These are phyloP conservation scores for Cryptosporidium ubiquitum DNA, from an alignment of 169 alveolate species.

Conservation along the genomic window DNA sequence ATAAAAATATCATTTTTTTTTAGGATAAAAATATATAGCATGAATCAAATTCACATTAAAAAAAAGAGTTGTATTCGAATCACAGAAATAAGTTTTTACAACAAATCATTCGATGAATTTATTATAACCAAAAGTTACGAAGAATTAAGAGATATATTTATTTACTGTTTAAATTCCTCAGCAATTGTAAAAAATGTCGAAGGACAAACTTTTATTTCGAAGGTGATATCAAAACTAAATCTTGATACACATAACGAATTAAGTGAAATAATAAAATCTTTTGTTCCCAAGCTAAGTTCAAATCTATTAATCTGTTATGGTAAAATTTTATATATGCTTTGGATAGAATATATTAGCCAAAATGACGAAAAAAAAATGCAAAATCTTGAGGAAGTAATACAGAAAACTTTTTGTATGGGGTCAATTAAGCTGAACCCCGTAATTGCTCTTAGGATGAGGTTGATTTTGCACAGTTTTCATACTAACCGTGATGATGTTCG, in stretches of 20 bases:
- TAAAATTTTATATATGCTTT: slow-evolving; percentile 12
- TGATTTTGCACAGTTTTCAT: slow-evolving; percentile 43
- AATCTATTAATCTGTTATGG: slow-evolving; percentile 18
- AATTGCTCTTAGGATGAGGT: slow-evolving; percentile 56
- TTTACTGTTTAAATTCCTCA: slow-evolving; percentile 7
- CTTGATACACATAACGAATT: neutral
- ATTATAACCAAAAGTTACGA: neutral
- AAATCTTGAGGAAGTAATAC: slow-evolving; percentile 33
- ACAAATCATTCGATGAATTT: slow-evolving; percentile 4
- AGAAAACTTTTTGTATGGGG: slow-evolving; percentile 25
- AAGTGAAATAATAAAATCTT: neutral
- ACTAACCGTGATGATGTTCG: slow-evolving; percentile 39
- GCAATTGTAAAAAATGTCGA: slow-evolving; percentile 53
- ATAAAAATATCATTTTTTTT: neutral
- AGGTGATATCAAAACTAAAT: slow-evolving; percentile 4
- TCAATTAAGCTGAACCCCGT: slow-evolving; percentile 40
- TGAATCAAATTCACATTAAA: neutral
- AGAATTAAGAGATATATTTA: neutral
- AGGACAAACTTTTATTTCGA: slow-evolving; percentile 52
- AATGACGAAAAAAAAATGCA: slow-evolving; percentile 8
- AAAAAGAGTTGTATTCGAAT: neutral
- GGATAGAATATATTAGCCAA: slow-evolving; percentile 16
- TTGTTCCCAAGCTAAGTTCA: slow-evolving; percentile 11
- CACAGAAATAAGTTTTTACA: slow-evolving; percentile 16
- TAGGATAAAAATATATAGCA: neutral